These are phyloP conservation scores for Hypomontagnella monticulosa DNA, from an alignment of 495 filamentous ascomycete genomes.

Conservation along the genomic window DNA sequence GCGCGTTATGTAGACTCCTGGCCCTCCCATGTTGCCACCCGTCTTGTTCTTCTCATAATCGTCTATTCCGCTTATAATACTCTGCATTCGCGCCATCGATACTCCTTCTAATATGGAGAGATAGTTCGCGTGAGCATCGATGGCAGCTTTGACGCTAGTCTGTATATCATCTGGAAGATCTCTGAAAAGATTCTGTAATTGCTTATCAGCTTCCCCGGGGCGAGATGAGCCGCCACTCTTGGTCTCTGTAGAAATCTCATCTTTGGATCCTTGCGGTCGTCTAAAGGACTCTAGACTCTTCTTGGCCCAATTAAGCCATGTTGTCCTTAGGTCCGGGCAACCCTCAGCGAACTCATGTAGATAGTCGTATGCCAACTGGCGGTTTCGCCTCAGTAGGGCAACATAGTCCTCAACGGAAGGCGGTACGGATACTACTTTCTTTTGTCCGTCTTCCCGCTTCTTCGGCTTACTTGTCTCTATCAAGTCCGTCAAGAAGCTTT, in stretches of 20 bases:
- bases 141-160: conserved; percentile 46
- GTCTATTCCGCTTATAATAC: conserved; percentile 49
- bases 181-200: conserved; percentile 57
- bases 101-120: conserved; percentile 57
- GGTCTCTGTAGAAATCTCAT: not conserved
- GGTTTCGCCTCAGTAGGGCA: conserved; percentile 62
- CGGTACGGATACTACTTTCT: conserved; percentile 11
- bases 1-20: conserved; percentile 69
- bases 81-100: conserved; percentile 60
- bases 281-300: conserved; percentile 46
- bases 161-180: conserved; percentile 52
- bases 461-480: conserved; percentile 57
- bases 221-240: conserved; percentile 18
- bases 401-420: conserved; percentile 72
- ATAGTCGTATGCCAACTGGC: conserved; percentile 65
- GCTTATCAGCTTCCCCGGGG: conserved; percentile 55
- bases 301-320: conserved; percentile 60
- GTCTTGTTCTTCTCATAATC: conserved; percentile 11
- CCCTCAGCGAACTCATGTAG: conserved; percentile 69
- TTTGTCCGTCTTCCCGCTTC: conserved; percentile 21
- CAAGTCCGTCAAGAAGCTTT: conserved; percentile 69
- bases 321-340: conserved; percentile 63
- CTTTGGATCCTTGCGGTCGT: conserved; percentile 8
- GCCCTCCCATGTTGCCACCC: conserved; percentile 54
- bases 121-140: conserved; percentile 65